These are phyloP conservation scores for Metarhizium guizhouense DNA, from an alignment of 2,329 filamentous ascomycete genomes.

Conservation along the genomic window DNA sequence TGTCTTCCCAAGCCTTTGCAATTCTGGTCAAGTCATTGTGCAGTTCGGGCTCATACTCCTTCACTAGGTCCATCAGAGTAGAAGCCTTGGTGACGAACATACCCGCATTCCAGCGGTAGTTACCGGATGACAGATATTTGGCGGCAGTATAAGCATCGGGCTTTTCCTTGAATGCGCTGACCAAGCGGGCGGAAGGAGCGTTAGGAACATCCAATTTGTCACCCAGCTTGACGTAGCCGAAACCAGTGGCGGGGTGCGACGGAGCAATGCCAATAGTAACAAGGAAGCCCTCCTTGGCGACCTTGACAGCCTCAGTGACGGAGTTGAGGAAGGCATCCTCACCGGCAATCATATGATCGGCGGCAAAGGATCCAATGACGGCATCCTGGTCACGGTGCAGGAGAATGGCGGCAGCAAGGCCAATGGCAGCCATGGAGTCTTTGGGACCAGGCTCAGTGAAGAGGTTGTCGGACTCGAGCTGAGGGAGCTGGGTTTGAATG, in stretches of 20 bases:
- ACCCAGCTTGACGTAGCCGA: slow-evolving; percentile 17
- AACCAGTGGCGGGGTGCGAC: slow-evolving; percentile 18
- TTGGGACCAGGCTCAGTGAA: slow-evolving; percentile 19
- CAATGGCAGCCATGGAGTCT: slow-evolving; percentile 18
- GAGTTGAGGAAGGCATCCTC: slow-evolving; percentile 17
- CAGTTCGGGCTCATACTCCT: slow-evolving; percentile 15
- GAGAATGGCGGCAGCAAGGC: slow-evolving; percentile 16
- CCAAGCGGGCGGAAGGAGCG: slow-evolving; percentile 14
- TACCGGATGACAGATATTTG: slow-evolving; percentile 17
- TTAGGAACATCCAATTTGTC: slow-evolving; percentile 12
- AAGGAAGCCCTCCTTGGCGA: slow-evolving; percentile 16
- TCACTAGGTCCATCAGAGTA: slow-evolving; percentile 16
- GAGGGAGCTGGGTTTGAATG: slow-evolving; percentile 15
- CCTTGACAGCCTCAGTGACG: slow-evolving; percentile 16
- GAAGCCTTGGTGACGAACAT: slow-evolving; percentile 19
- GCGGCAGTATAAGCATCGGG: slow-evolving; percentile 17
- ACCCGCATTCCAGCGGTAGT: slow-evolving; percentile 19
- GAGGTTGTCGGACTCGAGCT: slow-evolving; percentile 13
- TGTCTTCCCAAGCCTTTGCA: slow-evolving; percentile 16
- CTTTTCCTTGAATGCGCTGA: slow-evolving; percentile 18
- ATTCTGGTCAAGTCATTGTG: slow-evolving; percentile 14
- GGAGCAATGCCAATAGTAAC: slow-evolving; percentile 19
- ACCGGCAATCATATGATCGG: slow-evolving; percentile 19
- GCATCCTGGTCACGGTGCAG: slow-evolving; percentile 15
- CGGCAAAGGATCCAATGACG: slow-evolving; percentile 17